These are phyloP conservation scores for Chenopodium album DNA, from an alignment of 148 eudicot species.

Conservation along the genomic window DNA sequence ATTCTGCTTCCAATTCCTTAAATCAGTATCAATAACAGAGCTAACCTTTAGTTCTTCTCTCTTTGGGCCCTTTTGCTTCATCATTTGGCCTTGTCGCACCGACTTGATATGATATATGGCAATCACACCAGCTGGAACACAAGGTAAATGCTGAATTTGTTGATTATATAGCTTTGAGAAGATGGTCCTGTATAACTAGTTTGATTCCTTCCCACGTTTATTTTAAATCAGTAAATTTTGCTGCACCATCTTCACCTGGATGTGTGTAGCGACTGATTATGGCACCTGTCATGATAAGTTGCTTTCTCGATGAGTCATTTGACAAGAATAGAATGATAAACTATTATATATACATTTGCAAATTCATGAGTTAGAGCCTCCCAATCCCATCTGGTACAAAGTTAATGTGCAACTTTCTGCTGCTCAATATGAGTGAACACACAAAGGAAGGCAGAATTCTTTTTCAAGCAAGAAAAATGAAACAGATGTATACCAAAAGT, in stretches of 20 bases:
- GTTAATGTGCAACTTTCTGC: neutral
- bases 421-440: neutral
- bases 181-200: neutral
- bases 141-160: conserved; percentile 49
- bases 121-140: conserved; percentile 55
- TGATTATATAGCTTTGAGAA: neutral
- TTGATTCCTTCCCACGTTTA: neutral
- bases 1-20: neutral
- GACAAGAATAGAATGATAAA: neutral
- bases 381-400: neutral
- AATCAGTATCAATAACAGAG: neutral
- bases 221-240: neutral
- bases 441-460: neutral
- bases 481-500: neutral
- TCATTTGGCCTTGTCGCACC: conserved; percentile 26
- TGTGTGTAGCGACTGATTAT: neutral
- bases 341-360: neutral
- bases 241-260: neutral
- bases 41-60: conserved; percentile 8
- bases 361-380: neutral
- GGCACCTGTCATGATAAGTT: neutral
- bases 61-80: neutral
- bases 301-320: neutral
- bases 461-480: neutral
- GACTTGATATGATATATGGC: conserved; percentile 20